Evolutionary conservation across 148 eudicot species (phyloP).

Genomic region (Heliamphora exappendiculata): DNA sequence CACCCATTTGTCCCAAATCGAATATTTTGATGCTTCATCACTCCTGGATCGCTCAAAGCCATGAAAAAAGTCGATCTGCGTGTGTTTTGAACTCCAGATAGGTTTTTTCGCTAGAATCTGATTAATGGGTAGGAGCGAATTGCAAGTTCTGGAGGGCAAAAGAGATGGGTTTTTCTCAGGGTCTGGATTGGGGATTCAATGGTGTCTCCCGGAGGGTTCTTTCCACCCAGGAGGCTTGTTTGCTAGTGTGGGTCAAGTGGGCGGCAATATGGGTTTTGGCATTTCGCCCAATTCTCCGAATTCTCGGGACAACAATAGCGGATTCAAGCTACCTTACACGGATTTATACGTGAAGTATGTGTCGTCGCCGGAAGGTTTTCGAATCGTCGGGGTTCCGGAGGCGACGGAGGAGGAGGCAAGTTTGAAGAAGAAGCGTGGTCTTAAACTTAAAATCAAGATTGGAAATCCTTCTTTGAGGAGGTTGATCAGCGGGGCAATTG

Average conservation of each 20-base stretch:
- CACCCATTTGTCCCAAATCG: conserved; percentile 3
- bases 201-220: conserved; percentile 25
- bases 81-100: conserved; percentile 1
- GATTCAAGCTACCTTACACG: conserved; percentile 15
- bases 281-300: conserved; percentile 22
- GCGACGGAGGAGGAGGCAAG: conserved; percentile 24
- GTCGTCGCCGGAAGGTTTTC: conserved; percentile 17
- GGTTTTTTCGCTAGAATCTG: neutral
- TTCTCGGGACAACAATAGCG: conserved; percentile 19
- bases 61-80: neutral
- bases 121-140: conserved; percentile 22
- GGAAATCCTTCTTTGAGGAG: conserved; percentile 78
- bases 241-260: conserved; percentile 37
- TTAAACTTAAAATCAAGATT: conserved; percentile 70
- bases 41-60: neutral
- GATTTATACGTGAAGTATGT: conserved; percentile 6
- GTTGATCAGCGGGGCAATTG: conserved; percentile 86
- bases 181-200: conserved; percentile 28
- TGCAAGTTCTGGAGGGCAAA: conserved; percentile 8
- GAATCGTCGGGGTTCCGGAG: conserved; percentile 9
- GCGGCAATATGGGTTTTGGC: conserved; percentile 28
- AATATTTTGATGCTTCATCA: neutral
- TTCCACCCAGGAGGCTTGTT: conserved; percentile 25
- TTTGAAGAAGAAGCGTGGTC: conserved; percentile 32
- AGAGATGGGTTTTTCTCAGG: conserved; percentile 23